Conservation (phyloP, 768 basidiomycete genomes). For the Leccinum subtestaceum region DNA sequence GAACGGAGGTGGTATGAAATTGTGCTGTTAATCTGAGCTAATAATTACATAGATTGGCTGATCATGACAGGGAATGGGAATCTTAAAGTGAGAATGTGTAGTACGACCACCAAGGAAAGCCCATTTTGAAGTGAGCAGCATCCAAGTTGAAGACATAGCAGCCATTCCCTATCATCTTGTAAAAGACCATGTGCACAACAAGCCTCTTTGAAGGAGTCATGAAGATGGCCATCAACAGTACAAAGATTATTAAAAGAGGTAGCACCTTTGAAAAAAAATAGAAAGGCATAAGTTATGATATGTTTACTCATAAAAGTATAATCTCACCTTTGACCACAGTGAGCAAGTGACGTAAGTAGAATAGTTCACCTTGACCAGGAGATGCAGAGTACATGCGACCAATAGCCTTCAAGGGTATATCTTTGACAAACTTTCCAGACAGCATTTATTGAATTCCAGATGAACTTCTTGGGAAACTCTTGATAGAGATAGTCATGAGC, state of each 20-base stretch:
- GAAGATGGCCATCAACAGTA: neutral
- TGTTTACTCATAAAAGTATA: neutral
- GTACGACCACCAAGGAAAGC: neutral
- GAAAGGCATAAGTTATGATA: neutral
- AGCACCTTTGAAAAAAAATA: neutral
- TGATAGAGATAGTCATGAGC: conserved; percentile 29
- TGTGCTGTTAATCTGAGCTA: no score
- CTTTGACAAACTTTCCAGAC: conserved; percentile 31
- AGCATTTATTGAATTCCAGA: conserved; percentile 17
- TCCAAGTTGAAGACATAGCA: no score
- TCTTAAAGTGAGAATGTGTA: neutral
- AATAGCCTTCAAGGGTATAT: conserved; percentile 16
- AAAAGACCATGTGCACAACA: conserved; percentile 39
- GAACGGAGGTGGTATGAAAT: no score
- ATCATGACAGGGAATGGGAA: no score
- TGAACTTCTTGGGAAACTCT: conserved; percentile 33
- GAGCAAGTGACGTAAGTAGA: conserved; percentile 40
- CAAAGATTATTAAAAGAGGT: neutral
- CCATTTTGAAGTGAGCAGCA: no score
- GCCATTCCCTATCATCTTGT: conserved; percentile 27
- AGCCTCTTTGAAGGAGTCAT: conserved; percentile 27
- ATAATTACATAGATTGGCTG: no score
- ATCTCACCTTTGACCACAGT: conserved; percentile 31
- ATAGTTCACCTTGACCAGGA: conserved; percentile 34
- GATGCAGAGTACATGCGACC: conserved; percentile 10